These are phyloP conservation scores for Ophiostoma perfectum DNA, from an alignment of 2,329 filamentous ascomycete genomes.

Conservation along the genomic window DNA sequence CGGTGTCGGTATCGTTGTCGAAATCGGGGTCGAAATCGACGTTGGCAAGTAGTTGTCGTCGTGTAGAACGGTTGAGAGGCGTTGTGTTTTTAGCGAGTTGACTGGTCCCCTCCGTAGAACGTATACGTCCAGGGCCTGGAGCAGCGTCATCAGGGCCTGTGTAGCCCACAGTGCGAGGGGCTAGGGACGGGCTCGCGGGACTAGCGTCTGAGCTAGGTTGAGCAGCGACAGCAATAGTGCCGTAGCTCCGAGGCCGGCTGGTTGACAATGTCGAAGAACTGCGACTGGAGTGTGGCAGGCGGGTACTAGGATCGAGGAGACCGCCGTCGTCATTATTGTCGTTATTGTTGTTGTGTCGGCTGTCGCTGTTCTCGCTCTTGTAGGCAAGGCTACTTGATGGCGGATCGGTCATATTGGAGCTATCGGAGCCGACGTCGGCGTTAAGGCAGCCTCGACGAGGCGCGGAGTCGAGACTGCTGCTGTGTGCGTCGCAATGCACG, in stretches of 20 bases:
- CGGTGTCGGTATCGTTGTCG: slow-evolving; percentile 7
- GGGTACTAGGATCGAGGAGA: background rate
- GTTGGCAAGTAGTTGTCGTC: background rate
- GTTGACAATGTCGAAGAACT: slow-evolving; percentile 1
- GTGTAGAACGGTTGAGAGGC: background rate
- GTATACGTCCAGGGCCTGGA: slow-evolving; percentile 14
- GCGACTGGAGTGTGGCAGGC: too few relatives aligned
- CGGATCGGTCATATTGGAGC: slow-evolving; percentile 13
- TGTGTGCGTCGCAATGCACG: background rate
- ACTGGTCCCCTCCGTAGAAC: slow-evolving; percentile 15
- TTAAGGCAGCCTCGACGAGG: background rate
- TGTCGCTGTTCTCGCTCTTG: background rate
- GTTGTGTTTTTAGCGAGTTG: background rate
- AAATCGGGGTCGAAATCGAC: background rate
- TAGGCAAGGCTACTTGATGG: background rate
- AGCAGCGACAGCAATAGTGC: slow-evolving; percentile 19
- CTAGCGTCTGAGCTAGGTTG: slow-evolving; percentile 20
- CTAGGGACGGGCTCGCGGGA: slow-evolving; percentile 13
- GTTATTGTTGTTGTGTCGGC: background rate
- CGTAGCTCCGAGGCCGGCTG: slow-evolving; percentile 24
- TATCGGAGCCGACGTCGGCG: slow-evolving; percentile 17
- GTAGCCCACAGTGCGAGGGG: slow-evolving; percentile 17
- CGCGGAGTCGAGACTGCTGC: background rate
- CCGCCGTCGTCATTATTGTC: background rate
- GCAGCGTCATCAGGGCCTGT: slow-evolving; percentile 10